These are phyloP conservation scores for Caryopteris hybrid DNA, from an alignment of 305 asterid genomes.

Conservation along the genomic window DNA sequence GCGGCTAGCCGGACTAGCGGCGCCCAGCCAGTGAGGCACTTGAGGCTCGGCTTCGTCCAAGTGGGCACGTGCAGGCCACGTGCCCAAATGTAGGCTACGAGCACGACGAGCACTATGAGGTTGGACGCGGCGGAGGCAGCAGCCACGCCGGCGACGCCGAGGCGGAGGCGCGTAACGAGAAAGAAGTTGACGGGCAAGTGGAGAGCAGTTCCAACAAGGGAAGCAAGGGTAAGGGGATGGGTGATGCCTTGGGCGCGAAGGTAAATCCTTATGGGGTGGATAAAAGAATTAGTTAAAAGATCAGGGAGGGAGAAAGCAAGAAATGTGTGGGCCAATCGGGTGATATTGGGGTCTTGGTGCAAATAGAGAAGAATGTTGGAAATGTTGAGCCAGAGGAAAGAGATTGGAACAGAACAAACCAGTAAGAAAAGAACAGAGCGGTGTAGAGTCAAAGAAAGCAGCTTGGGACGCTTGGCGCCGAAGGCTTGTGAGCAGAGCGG, in stretches of 20 bases:
- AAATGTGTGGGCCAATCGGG: conserved; percentile 57
- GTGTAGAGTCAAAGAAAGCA: conserved; percentile 62
- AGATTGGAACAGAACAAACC: conserved; percentile 46
- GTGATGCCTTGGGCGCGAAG: conserved; percentile 94
- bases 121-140: conserved; percentile 67
- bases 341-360: conserved; percentile 62
- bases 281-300: conserved; percentile 56
- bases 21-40: conserved; percentile 71
- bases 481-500: conserved; percentile 85
- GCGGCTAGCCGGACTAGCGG: conserved; percentile 68
- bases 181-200: conserved; percentile 56
- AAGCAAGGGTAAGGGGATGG: conserved; percentile 56
- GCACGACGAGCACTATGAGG: conserved; percentile 30
- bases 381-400: conserved; percentile 66
- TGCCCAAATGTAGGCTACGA: conserved; percentile 36
- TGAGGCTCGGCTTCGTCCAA: conserved; percentile 53
- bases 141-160: conserved; percentile 79
- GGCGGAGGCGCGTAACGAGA: conserved; percentile 39
- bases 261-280: conserved; percentile 78
- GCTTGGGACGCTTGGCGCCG: conserved; percentile 61
- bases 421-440: conserved; percentile 58
- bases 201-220: conserved; percentile 50
- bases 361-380: conserved; percentile 47
- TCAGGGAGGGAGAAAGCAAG: conserved; percentile 71
- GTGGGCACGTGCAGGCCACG: conserved; percentile 47